A percentile compares a stretch with the other conserved stretches of the same genome.
Evolutionary conservation across 805 yeast species (phyloP).

Genomic region (Nakazawaea ambrosiae): DNA sequence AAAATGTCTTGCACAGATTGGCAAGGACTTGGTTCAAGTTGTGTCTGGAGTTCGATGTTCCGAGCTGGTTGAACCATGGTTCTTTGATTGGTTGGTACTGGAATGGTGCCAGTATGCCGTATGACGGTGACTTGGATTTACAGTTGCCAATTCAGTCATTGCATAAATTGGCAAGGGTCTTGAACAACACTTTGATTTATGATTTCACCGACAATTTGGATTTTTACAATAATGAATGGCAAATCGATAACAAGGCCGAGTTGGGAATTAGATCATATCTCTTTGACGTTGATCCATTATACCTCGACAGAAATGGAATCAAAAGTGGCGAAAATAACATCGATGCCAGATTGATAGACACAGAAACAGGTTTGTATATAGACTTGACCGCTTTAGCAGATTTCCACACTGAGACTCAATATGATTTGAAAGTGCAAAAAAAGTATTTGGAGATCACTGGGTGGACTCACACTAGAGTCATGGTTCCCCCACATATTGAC

Average conservation of each 20-base stretch:
- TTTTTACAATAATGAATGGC: constrained; percentile 45
- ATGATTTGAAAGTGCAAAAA: constrained; percentile 1
- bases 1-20: constrained; percentile 31
- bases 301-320: constrained; percentile 36
- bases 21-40: constrained; percentile 41
- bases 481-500: constrained; percentile 5
- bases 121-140: constrained; percentile 56
- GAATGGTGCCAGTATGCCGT: constrained; percentile 50
- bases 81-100: constrained; percentile 51
- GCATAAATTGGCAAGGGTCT: constrained; percentile 28
- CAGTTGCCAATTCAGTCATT: constrained; percentile 39
- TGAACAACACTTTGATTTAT: constrained; percentile 36
- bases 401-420: constrained; percentile 14
- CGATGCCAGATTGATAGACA: constrained; percentile 56
- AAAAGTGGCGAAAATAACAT: constrained; percentile 43
- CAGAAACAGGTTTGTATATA: constrained; percentile 51
- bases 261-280: constrained; percentile 19
- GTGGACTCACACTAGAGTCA: constrained; percentile 6
- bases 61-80: constrained; percentile 58
- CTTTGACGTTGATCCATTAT: constrained; percentile 8
- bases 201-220: constrained; percentile 27
- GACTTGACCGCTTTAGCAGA: constrained; percentile 52
- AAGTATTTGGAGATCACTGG: constrained; percentile 6
- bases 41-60: constrained; percentile 32
- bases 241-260: constrained; percentile 24